Evolutionary conservation across 2,329 filamentous ascomycete genomes (phyloP).

Genomic region (Lachnellula hyalina): DNA sequence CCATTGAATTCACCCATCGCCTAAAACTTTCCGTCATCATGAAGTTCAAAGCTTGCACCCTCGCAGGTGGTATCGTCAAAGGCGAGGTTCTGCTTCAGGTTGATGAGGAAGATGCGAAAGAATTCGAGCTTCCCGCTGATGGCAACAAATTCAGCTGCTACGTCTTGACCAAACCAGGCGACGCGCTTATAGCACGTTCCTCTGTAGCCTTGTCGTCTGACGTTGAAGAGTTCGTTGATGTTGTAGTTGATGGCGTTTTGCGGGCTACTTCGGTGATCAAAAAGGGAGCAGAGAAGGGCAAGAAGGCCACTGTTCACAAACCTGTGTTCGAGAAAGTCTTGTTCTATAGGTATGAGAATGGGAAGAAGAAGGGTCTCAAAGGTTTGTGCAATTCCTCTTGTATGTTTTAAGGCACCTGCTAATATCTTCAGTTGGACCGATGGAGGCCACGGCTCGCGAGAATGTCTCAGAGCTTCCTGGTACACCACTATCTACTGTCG

Average conservation of each 20-base stretch:
- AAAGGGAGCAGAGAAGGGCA: background rate
- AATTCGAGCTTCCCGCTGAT: slow-evolving; percentile 3
- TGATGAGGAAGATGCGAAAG: background rate
- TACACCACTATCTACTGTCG: slow-evolving; percentile 6
- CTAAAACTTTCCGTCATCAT: background rate
- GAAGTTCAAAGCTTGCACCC: background rate
- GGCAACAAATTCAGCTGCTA: slow-evolving; percentile 14
- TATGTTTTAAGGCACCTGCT: background rate
- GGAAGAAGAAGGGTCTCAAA: slow-evolving; percentile 1
- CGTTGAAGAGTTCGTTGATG: slow-evolving; percentile 18
- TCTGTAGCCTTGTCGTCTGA: slow-evolving; percentile 1
- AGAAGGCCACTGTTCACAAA: background rate
- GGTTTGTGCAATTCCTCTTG: background rate
- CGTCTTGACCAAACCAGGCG: slow-evolving; percentile 13
- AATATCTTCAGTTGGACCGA: background rate
- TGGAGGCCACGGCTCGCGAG: background rate
- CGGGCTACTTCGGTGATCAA: slow-evolving; percentile 15
- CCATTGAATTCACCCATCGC: too few relatives aligned
- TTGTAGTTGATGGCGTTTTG: slow-evolving; percentile 26
- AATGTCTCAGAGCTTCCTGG: background rate
- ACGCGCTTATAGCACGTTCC: slow-evolving; percentile 10
- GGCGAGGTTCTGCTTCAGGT: background rate
- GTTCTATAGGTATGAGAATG: background rate
- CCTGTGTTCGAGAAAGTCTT: slow-evolving; percentile 3
- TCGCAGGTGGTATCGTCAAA: background rate